Evolutionary conservation across 352 stramenopile species (phyloP).

Genomic region (Globisporangium cederbergense): DNA sequence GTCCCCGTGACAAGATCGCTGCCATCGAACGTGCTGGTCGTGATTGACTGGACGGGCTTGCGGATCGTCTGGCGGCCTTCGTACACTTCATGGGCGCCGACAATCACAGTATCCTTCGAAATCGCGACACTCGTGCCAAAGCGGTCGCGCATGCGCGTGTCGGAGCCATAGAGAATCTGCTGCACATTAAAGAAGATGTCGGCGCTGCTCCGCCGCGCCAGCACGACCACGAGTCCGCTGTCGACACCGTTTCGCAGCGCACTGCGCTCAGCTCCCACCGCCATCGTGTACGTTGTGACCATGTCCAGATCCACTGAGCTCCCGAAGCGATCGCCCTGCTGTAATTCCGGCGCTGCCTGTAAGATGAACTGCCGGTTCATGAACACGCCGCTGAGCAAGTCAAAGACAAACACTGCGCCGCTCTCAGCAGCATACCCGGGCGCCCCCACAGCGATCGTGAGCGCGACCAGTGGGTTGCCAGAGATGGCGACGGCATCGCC

Average conservation of each 20-base stretch:
- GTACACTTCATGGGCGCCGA: constrained; percentile 67
- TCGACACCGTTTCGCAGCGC: constrained; percentile 33
- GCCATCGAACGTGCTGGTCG: constrained; percentile 25
- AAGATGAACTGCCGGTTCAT: constrained; percentile 65
- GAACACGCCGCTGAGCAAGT: constrained; percentile 56
- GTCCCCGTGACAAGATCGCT: constrained; percentile 28
- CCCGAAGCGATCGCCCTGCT: constrained; percentile 59
- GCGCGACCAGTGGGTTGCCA: constrained; percentile 24
- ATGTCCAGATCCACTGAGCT: constrained; percentile 71
- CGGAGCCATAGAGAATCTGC: constrained; percentile 61
- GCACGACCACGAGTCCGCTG: constrained; percentile 50
- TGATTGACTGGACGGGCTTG: constrained; percentile 69
- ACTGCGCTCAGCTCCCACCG: constrained; percentile 55
- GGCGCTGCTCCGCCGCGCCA: constrained; percentile 37
- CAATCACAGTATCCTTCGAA: constrained; percentile 64
- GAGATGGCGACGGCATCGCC: constrained; percentile 68
- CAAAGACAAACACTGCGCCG: constrained; percentile 77
- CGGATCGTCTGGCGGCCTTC: constrained; percentile 54
- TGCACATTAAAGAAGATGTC: constrained; percentile 76
- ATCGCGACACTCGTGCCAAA: constrained; percentile 75
- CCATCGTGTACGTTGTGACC: constrained; percentile 62
- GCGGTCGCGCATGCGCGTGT: constrained; percentile 54
- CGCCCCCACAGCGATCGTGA: constrained; percentile 64
- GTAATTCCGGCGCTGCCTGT: constrained; percentile 39
- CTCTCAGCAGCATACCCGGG: constrained; percentile 51